Evolutionary conservation across 1,284 basidiomycete species (phyloP), one percentile per base, ranked within the genome.

Genomic region (Trichosporon coremiiforme): DNA sequence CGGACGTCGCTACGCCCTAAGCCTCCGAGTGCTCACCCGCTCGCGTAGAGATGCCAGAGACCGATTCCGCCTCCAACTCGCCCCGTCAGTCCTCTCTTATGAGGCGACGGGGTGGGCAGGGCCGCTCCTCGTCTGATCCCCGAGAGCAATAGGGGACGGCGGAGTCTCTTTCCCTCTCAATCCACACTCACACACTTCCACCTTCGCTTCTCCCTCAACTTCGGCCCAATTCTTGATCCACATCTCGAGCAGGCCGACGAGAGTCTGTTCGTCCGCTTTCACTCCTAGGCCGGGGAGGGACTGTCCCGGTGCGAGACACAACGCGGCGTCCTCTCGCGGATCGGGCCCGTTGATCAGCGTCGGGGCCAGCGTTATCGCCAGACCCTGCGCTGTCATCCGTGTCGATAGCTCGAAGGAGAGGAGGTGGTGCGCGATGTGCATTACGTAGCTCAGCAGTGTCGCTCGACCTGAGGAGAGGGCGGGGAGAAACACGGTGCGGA

Each of bases 341-440:
- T 82, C 75, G 3, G 73, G 70, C 6, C 77, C 75, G 6, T 64
- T 15, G n/a, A 83, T 76, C 41, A 83, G 71, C 2, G 73, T 62
- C 5, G 81, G 81, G 1, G 81, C 77, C 22, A 81, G 66, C 13
- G 78, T 75, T 64, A 81, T 80, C 0, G 81, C 76, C 7, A 78
- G 69, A 9, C 70, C 69, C 4, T 71, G 66, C 4, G 78, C 50
- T 1, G 73, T 68, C 81, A 83, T 83, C 29, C 75, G 75, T 0
- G 78, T 79, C 4, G 36, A 12, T 1, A 29, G 6, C 66, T 79
- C 75, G 73, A 71, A 67, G 2, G 68, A 12, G 8, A 72, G 63
- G 2, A 81, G 68, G 38, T 75, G 68, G 68, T 76, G 75, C 13
- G 79, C 69, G 4, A 74, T 55, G 41, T 71, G 69, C 1, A 73